Conservation (phyloP, 345 rosid genomes). For the Crucihimalaya himalaica region DNA sequence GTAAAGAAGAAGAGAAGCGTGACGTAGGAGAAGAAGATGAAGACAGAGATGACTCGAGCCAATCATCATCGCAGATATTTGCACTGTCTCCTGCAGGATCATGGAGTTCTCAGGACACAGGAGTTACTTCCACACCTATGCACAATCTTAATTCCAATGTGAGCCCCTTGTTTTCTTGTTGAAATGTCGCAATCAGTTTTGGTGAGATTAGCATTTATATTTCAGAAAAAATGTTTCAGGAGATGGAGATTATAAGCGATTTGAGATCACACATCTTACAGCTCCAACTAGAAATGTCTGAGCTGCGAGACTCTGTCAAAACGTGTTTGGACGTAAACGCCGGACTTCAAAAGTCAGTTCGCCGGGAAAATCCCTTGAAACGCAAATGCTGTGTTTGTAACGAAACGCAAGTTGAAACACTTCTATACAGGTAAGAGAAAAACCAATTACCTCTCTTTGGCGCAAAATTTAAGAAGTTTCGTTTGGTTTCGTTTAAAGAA, state of each 20-base stretch:
- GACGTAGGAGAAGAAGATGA: conserved; percentile 31
- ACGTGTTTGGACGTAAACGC: conserved; percentile 65
- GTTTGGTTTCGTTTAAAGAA: not conserved
- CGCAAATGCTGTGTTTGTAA: conserved; percentile 77
- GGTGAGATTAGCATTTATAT: not conserved
- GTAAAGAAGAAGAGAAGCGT: conserved; percentile 33
- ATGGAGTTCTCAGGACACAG: conserved; percentile 60
- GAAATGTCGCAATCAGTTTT: not conserved
- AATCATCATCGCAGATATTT: conserved; percentile 47
- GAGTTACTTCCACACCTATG: conserved; percentile 31
- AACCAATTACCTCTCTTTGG: not conserved
- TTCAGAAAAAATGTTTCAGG: conserved; percentile 48
- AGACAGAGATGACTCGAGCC: conserved; percentile 37
- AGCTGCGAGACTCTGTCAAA: conserved; percentile 62
- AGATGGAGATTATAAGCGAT: conserved; percentile 64
- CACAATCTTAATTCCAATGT: conserved; percentile 19
- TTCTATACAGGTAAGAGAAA: conserved; percentile 52
- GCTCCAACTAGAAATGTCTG: conserved; percentile 69
- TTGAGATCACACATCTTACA: conserved; percentile 72
- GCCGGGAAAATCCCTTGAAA: conserved; percentile 45
- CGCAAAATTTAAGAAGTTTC: too few relatives aligned
- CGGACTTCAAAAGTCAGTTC: conserved; percentile 48
- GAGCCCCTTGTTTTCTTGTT: conserved; percentile 8
- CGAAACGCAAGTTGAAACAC: conserved; percentile 68
- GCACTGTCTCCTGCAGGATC: conserved; percentile 41